phyloP scores from a whole-genome alignment of 768 basidiomycete genomes.

The Russula lepida region DNA sequence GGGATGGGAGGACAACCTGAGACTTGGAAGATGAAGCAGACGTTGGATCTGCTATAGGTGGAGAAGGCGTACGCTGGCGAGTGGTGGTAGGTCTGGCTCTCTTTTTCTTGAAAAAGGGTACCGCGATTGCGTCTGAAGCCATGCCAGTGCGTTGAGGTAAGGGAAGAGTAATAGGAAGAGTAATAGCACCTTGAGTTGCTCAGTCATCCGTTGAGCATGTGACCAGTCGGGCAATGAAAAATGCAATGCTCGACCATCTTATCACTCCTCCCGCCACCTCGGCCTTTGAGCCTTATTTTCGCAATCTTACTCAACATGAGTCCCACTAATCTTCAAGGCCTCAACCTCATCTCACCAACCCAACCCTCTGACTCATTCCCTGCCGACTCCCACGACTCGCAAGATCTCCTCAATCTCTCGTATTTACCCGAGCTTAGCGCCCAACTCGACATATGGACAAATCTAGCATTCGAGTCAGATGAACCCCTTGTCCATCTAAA shows the following conservation, averaged over 20 bases:
- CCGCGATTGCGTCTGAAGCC: constrained; percentile 37
- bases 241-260: not conserved
- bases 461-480: constrained; percentile 70
- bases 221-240: not conserved
- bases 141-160: constrained; percentile 21
- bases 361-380: constrained; percentile 31
- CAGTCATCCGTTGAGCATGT: not conserved
- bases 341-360: constrained; percentile 67
- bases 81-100: constrained; percentile 67
- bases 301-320: constrained; percentile 36
- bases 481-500: constrained; percentile 43
- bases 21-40: constrained; percentile 41
- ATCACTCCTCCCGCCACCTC: not conserved
- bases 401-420: constrained; percentile 54
- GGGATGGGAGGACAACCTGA: constrained; percentile 68
- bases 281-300: not conserved
- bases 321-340: constrained; percentile 61
- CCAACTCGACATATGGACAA: constrained; percentile 79
- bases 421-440: constrained; percentile 68
- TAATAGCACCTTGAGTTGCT: not conserved
- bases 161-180: not conserved
- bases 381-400: constrained; percentile 34
- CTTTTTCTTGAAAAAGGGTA: constrained; percentile 88
- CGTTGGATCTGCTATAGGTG: constrained; percentile 47
- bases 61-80: constrained; percentile 68